Evolutionary conservation across 768 basidiomycete species (phyloP), one percentile per base, ranked within the genome.

Genomic region (Tylopilus rubrobrunneus): DNA sequence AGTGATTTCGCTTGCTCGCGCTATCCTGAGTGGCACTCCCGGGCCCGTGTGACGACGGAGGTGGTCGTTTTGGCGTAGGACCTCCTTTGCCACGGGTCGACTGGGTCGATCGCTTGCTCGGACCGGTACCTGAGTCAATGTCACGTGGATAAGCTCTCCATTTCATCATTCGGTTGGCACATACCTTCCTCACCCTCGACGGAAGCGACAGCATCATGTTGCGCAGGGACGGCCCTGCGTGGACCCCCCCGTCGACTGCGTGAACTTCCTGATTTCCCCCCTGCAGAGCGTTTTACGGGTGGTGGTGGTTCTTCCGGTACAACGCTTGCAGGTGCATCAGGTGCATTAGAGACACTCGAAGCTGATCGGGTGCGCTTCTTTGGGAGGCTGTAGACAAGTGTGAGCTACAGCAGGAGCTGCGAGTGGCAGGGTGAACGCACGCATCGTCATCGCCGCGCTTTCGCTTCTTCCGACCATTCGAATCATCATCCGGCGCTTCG

Each of bases 331-430:
- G 76, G 69, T 43, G 64, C 71, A 52, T 75, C 73, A 28, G 72
- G 74, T 21, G 71, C 78, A 66, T 90, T 85, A 39, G 89, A 90
- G 6, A 76, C 74, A 37, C 78, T 83, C 28, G 89, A 91, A 45
- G 83, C 80, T 41, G 89, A 92, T 71, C 89, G 78, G 29, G 85
- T 86, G 41, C 87, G 83, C 71, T 91, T 91, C 70, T 83, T 83
- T 49, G 80, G 70, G 39, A 62, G 67, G 52, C 81, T 85, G 64
- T 14, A 60, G 37, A 33, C 19, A 15, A 33, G 54, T 17, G 49
- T 67, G 46, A 62, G 61, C 31, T 27, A 40, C 45, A 44, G 23
- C 52, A 27, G 19, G 56, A 42, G 42, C 7, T 29, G 43, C 6
- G 27, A 44, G 25, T 19, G 43, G 43, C 10, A 25, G 7, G 40